Evolutionary conservation across 2,329 filamentous ascomycete species (phyloP), one percentile per base, ranked within the genome.

Genomic region (Fusarium sp.): DNA sequence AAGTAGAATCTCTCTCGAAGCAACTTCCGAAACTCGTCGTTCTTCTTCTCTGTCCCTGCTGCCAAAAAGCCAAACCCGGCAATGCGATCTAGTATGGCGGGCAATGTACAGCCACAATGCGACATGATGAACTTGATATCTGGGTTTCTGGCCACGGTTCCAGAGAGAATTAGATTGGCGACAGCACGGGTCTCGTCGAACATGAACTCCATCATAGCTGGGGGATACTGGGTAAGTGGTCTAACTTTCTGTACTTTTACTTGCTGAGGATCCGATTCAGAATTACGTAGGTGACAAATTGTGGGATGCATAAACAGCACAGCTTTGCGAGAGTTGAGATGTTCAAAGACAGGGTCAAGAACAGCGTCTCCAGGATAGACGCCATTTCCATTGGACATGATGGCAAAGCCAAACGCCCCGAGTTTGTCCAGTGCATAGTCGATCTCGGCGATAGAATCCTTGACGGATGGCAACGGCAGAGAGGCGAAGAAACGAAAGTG

Each of bases 131-230:
- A 54, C n/a, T 22, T 54, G 11, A 54, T 49, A 3, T 34, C 31
- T 19, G n/a, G 29, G 6, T 32, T n/a, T 25, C 6, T 54, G 4
- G 31, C 25, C 4, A 50, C 45, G 12, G 52, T 54, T 7, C 44
- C 45, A 2, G 52, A 49, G 19, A 54, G 52, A 13, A 54, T 22
- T 2, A 54, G 19, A 13, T 54, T 50, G 3, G 45, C 52, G 1
- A 50, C n/a, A 5, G 52, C 45, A 3, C 52, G 52, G 5, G 52
- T 54, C 11, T 49, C 45, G 19, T 54, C 52, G 6, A 54, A 50
- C 38, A 54, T 54, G 19, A 49, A 50, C 32, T 54, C 52, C 38
- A 54, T 49, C 44, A 54, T 49, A 2, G 45, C 38, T 3, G 31
- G 44, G 2, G 52, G 52, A 32, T 38, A 38, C 1, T 34, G 39